Evolutionary conservation across 805 yeast species (phyloP), one percentile per base, ranked within the genome.

Genomic region (Lipomyces yamanashiensis): DNA sequence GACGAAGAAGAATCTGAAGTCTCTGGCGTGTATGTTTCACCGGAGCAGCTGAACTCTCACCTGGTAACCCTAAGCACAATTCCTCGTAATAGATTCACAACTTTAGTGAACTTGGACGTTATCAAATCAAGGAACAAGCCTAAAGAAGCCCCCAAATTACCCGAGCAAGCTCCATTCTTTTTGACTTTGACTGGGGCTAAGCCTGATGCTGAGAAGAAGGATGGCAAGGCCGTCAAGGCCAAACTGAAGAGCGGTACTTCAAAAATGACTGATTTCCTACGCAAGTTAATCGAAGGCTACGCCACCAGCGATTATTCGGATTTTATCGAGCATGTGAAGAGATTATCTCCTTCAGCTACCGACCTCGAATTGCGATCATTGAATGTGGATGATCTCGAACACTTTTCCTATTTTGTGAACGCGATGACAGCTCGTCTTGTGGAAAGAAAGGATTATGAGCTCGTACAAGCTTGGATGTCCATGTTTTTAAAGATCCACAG

Each of bases 61-160:
- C 77, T 95, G 59, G 74, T 89, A 21, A 91, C 99, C 0, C 82
- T 95, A 53, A 87, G 96, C 0, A 69, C 85, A 39, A 88, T 88
- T 6, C 90, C 98, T 33, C 84, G 93, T 71, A 82, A 82, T 62
- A 92, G 90, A 73, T 87, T 89, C 80, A 85, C 83, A 66, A 91
- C 96, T 1, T 77, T 95, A 50, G 75, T 90, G 52, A 87, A 95
- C 74, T 77, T 95, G 69, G 98, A 95, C 71, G 83, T 86, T 7
- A 93, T 95, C 70, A 90, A 86, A 72, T 84, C 83, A 23, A 84
- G 99, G 72, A 92, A 91, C 74, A 93, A 90, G 76, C 98, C 99
- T 23, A 86, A 80, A 57, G 97, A 91, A 74, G 88, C 93, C 0
- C 89, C 95, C 40, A 90, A 89, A 79, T 89, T 87, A 68, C 90